A percentile compares a stretch with the other conserved stretches of the same genome.
phyloP scores from a whole-genome alignment of 148 eudicot genomes.

The Fagopyrum homotropicum region DNA sequence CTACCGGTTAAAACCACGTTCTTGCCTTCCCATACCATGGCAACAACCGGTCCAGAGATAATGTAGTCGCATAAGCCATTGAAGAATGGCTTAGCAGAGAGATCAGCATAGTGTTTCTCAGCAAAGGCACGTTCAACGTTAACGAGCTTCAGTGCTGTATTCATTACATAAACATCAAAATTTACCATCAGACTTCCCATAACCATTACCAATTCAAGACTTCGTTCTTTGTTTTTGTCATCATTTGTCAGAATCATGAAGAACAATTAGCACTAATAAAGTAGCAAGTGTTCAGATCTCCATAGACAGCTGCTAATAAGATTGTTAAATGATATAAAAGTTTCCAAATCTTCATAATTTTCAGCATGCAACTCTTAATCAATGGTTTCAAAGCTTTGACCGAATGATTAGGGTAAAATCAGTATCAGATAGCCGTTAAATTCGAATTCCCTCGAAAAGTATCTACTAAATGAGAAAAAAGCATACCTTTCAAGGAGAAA shows the following conservation, averaged over 20 bases:
- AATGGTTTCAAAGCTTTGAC: too few relatives aligned
- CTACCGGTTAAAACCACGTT: conserved; percentile 72
- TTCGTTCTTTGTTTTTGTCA: too few relatives aligned
- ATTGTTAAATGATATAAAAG: too few relatives aligned
- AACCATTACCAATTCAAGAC: not conserved
- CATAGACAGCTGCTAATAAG: too few relatives aligned
- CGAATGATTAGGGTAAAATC: too few relatives aligned
- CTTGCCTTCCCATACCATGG: conserved; percentile 97
- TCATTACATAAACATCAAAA: conserved; percentile 9
- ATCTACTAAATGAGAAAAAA: not conserved
- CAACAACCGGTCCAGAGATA: conserved; percentile 82
- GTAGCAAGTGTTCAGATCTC: too few relatives aligned
- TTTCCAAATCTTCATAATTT: too few relatives aligned
- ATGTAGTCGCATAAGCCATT: conserved; percentile 75
- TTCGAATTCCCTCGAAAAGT: too few relatives aligned
- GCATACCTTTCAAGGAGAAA: conserved; percentile 68
- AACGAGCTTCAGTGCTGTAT: conserved; percentile 12
- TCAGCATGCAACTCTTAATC: too few relatives aligned
- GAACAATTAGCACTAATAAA: too few relatives aligned
- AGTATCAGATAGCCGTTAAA: too few relatives aligned
- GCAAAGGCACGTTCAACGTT: conserved; percentile 74
- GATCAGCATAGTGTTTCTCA: conserved; percentile 76
- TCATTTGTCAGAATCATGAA: too few relatives aligned
- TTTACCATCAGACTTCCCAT: not conserved
- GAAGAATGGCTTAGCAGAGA: conserved; percentile 85